Percentiles rank a stretch among this genome's conserved stretches.
These are phyloP conservation scores for Capsella bursapastoris DNA, from an alignment of 345 rosid genomes.

Conservation along the genomic window DNA sequence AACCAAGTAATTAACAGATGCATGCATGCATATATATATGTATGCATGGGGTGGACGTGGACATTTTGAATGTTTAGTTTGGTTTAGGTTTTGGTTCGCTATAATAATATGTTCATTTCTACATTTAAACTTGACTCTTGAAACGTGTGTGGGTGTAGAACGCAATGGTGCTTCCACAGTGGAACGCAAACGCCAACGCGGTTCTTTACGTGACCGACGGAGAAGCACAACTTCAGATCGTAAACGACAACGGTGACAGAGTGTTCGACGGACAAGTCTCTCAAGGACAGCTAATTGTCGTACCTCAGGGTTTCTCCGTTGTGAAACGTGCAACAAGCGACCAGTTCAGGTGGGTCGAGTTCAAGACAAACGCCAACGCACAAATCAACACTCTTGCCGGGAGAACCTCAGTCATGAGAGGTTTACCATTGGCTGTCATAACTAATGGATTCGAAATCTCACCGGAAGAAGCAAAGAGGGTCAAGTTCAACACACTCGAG, in stretches of 20 bases:
- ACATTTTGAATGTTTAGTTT: no score
- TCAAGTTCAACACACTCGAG: conserved; percentile 42
- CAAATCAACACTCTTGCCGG: conserved; percentile 43
- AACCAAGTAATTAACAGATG: no score
- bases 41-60: no score
- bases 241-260: conserved; percentile 58
- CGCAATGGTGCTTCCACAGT: conserved; percentile 67
- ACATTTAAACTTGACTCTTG: conserved; percentile 10
- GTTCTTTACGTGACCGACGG: conserved; percentile 63
- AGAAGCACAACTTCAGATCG: conserved; percentile 59
- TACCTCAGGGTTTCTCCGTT: conserved; percentile 70
- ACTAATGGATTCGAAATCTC: conserved; percentile 39
- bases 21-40: no score
- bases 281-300: conserved; percentile 60
- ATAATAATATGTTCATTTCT: background rate
- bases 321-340: conserved; percentile 55
- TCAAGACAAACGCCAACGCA: conserved; percentile 52
- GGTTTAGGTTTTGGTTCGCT: background rate
- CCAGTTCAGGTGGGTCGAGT: conserved; percentile 62
- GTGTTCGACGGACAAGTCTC: conserved; percentile 63
- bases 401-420: conserved; percentile 42
- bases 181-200: conserved; percentile 67
- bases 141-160: conserved; percentile 48
- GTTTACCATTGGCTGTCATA: conserved; percentile 41
- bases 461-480: conserved; percentile 38